phyloP scores from a whole-genome alignment of 441 rosid species.

The Erodium trifolium region DNA sequence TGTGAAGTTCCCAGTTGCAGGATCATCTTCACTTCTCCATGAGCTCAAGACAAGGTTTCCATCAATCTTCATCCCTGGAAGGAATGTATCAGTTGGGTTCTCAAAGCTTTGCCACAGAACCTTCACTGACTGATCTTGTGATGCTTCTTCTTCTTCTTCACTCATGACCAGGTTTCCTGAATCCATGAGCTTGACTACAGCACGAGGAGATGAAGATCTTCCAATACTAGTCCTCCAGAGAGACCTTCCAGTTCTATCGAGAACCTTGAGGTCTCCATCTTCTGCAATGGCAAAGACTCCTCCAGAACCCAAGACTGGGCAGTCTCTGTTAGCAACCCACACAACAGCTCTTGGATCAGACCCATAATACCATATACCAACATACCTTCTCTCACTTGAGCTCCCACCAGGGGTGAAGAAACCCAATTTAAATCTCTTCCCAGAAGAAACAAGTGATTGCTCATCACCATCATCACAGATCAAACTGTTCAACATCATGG shows the following conservation, averaged over 20 bases:
- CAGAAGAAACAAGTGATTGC: slow-evolving; percentile 41
- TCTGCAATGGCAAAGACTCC: slow-evolving; percentile 24
- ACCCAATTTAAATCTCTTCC: slow-evolving; percentile 46
- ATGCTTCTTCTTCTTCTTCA: slow-evolving; percentile 13
- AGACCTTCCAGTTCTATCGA: slow-evolving; percentile 18
- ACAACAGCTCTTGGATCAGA: slow-evolving; percentile 35
- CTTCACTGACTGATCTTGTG: not conserved
- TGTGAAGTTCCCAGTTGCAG: slow-evolving; percentile 44
- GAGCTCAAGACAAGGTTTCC: slow-evolving; percentile 33
- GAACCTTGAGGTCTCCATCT: slow-evolving; percentile 39
- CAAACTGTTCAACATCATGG: slow-evolving; percentile 20
- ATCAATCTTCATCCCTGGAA: slow-evolving; percentile 61
- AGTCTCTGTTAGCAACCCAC: slow-evolving; percentile 60
- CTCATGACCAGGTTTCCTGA: slow-evolving; percentile 43
- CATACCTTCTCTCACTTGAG: slow-evolving; percentile 35
- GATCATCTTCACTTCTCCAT: slow-evolving; percentile 42
- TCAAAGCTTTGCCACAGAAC: slow-evolving; percentile 56
- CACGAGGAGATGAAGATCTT: slow-evolving; percentile 17
- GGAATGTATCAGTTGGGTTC: slow-evolving; percentile 58
- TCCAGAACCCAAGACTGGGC: slow-evolving; percentile 26
- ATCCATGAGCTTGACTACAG: slow-evolving; percentile 34
- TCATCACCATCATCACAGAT: slow-evolving; percentile 20
- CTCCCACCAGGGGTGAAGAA: slow-evolving; percentile 45
- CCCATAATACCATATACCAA: slow-evolving; percentile 48
- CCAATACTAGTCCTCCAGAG: slow-evolving; percentile 30